phyloP scores from a whole-genome alignment of 495 filamentous ascomycete species.

The Penicillium longicatenatum region DNA sequence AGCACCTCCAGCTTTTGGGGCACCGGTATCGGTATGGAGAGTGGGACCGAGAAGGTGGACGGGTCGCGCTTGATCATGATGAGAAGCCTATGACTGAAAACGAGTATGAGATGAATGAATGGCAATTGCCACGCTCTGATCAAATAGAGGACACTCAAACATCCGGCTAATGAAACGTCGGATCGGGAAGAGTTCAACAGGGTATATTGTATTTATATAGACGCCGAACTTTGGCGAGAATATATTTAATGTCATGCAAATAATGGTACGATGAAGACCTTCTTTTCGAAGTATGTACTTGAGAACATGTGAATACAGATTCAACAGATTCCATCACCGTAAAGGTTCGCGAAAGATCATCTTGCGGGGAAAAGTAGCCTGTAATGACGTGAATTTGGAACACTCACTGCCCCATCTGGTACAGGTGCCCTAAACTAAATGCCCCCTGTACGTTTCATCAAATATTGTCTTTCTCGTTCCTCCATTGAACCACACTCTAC shows the following conservation, averaged over 20 bases:
- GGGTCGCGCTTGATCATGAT: conserved; percentile 7
- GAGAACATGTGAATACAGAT: too few relatives aligned
- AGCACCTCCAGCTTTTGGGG: conserved; percentile 3
- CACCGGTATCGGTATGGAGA: conserved; percentile 5
- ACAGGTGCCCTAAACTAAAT: too few relatives aligned
- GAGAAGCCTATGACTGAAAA: conserved; percentile 1
- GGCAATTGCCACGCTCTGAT: background rate
- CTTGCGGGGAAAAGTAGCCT: too few relatives aligned
- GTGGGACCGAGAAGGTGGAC: background rate
- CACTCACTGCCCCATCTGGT: too few relatives aligned
- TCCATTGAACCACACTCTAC: too few relatives aligned
- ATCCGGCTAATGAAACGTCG: background rate
- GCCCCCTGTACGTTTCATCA: too few relatives aligned
- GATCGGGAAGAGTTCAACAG: background rate
- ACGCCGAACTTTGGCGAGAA: background rate
- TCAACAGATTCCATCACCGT: too few relatives aligned
- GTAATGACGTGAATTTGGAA: too few relatives aligned
- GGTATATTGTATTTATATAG: background rate
- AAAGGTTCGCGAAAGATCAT: too few relatives aligned
- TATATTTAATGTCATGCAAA: background rate
- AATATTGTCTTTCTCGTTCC: too few relatives aligned
- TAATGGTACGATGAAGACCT: too few relatives aligned
- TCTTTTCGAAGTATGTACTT: too few relatives aligned
- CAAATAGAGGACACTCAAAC: background rate
- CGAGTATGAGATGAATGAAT: background rate